A percentile compares a stretch with the other conserved stretches of the same genome.
These are phyloP conservation scores for Clavispora fructus DNA, from an alignment of 805 yeast species.

Conservation along the genomic window DNA sequence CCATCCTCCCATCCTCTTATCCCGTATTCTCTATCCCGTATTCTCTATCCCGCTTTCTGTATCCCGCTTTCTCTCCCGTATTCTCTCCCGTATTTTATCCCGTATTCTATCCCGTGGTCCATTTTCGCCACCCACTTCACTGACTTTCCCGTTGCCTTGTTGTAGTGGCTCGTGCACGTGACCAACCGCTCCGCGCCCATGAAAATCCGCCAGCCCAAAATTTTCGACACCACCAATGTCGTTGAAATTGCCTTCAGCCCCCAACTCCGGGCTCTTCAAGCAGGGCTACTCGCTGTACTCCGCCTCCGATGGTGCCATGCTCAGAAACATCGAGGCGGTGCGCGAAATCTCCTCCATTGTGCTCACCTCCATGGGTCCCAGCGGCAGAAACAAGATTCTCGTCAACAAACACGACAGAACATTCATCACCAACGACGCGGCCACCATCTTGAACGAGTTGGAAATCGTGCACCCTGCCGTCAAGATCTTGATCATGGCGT, in stretches of 20 bases:
- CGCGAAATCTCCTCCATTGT: slow-evolving; percentile 90
- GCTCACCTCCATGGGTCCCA: slow-evolving; percentile 93
- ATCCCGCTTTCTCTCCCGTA: too few species aligned
- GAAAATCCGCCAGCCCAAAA: background rate
- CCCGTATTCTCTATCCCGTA: too few species aligned
- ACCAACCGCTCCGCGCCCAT: background rate
- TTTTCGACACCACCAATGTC: slow-evolving; percentile 50
- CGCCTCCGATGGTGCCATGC: slow-evolving; percentile 91
- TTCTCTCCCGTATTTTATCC: too few species aligned
- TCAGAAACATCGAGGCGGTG: slow-evolving; percentile 88
- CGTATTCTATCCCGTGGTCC: too few species aligned
- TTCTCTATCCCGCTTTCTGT: too few species aligned
- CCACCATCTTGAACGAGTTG: slow-evolving; percentile 88
- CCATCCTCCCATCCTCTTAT: too few species aligned
- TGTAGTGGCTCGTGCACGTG: slow-evolving; percentile 1
- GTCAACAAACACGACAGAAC: slow-evolving; percentile 83
- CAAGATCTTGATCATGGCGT: slow-evolving; percentile 90
- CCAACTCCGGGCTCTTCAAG: slow-evolving; percentile 89
- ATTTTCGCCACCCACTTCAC: too few species aligned
- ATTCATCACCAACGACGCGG: slow-evolving; percentile 95
- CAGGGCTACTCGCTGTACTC: slow-evolving; percentile 88
- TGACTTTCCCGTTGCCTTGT: too few species aligned
- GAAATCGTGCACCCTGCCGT: slow-evolving; percentile 98
- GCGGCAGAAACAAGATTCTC: slow-evolving; percentile 94
- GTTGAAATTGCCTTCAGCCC: slow-evolving; percentile 84